Percentiles rank a stretch among this genome's conserved stretches.
Conservation (phyloP, 2,329 filamentous ascomycete species). For the Fusarium redolens region DNA sequence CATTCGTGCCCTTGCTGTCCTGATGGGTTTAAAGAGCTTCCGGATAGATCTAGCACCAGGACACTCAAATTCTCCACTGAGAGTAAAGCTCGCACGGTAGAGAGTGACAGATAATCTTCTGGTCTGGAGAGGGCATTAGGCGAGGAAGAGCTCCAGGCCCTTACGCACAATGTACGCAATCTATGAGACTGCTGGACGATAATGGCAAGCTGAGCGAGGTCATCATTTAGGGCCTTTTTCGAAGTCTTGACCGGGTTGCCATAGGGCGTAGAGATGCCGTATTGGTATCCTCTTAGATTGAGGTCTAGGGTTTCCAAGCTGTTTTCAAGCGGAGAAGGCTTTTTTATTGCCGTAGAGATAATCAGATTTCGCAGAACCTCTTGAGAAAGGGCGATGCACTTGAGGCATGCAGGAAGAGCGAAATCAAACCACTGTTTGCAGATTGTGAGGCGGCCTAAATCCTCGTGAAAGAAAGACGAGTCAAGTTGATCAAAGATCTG, state of each 20-base stretch:
- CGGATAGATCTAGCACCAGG: not conserved
- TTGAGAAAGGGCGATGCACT: not conserved
- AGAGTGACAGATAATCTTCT: not conserved
- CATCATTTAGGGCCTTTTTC: not conserved
- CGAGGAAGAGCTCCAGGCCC: not conserved
- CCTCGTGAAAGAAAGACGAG: slow-evolving; percentile 29
- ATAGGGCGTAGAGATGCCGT: not conserved
- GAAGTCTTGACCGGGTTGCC: not conserved
- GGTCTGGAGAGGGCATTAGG: not conserved
- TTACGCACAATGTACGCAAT: not conserved
- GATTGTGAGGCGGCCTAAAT: slow-evolving; percentile 29
- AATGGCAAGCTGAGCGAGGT: not conserved
- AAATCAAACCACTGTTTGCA: slow-evolving; percentile 37
- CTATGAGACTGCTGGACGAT: not conserved
- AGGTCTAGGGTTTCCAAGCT: not conserved
- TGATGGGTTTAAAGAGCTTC: accelerated
- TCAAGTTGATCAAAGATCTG: slow-evolving; percentile 33
- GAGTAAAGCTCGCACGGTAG: not conserved
- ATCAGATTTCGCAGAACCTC: not conserved
- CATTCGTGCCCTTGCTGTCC: not conserved
- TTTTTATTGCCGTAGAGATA: not conserved
- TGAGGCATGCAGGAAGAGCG: not conserved
- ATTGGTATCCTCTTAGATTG: not conserved
- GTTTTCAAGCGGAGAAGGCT: accelerated
- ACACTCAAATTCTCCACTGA: not conserved